phyloP scores from a whole-genome alignment of 78 protist species.

The Cavenderia fasciculata region DNA sequence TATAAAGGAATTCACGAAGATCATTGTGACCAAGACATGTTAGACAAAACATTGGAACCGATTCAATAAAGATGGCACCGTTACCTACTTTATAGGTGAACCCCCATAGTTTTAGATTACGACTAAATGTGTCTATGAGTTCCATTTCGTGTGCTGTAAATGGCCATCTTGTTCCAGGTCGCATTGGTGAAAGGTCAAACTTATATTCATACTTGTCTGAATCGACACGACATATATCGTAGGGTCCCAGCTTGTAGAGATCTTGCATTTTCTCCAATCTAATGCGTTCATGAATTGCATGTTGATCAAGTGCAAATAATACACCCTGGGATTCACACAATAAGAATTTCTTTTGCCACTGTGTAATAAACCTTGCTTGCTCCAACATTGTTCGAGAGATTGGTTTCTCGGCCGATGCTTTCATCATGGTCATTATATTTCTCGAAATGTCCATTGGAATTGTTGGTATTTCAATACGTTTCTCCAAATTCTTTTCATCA shows the following conservation, averaged over 20 bases:
- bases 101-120: constrained; percentile 18
- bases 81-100: not conserved
- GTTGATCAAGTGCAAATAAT: constrained; percentile 50
- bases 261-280: constrained; percentile 26
- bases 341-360: constrained; percentile 42
- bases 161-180: constrained; percentile 35
- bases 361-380: constrained; percentile 36
- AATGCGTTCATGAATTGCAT: constrained; percentile 64
- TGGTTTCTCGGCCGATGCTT: too few species aligned
- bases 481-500: too few species aligned
- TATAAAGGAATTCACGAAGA: constrained; percentile 21
- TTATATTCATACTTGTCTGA: too few species aligned
- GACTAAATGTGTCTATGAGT: not conserved
- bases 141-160: constrained; percentile 48
- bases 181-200: constrained; percentile 52
- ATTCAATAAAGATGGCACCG: not conserved
- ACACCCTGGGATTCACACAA: constrained; percentile 42
- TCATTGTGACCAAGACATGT: constrained; percentile 20
- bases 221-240: not conserved
- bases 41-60: constrained; percentile 49
- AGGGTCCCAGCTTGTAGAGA: not conserved
- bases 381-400: too few species aligned
- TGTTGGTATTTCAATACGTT: not conserved
- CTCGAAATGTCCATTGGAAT: not conserved
- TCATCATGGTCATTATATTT: constrained; percentile 7